Evolutionary conservation across 306 rosid species (phyloP).

Genomic region (Pterocarpus santalinus): DNA sequence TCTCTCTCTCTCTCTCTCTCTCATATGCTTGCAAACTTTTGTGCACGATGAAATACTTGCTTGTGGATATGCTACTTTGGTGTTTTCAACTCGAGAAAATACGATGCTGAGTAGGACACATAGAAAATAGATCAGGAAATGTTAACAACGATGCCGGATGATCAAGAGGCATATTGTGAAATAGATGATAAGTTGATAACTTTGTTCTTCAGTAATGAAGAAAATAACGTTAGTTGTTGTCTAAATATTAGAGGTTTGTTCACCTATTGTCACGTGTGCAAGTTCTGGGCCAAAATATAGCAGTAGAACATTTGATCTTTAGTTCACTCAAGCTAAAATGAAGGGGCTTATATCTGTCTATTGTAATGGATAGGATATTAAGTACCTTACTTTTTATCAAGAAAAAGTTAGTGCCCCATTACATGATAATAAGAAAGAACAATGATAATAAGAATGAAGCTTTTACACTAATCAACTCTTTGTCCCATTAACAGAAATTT

Average conservation of each 20-base stretch:
- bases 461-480: conserved; percentile 28
- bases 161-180: background rate
- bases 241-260: background rate
- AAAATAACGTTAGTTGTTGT: background rate
- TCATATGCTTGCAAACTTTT: background rate
- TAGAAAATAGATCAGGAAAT: conserved; percentile 4
- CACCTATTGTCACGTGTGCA: background rate
- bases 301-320: background rate
- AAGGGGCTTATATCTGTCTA: background rate
- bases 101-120: background rate
- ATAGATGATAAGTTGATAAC: conserved; percentile 17
- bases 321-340: conserved; percentile 6
- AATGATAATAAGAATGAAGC: conserved; percentile 8
- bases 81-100: conserved; percentile 15
- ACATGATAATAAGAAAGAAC: background rate
- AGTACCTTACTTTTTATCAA: background rate
- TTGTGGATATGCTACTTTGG: conserved; percentile 13
- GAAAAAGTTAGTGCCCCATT: background rate
- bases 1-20: conserved; percentile 12
- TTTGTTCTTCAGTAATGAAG: background rate
- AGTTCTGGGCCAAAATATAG: background rate
- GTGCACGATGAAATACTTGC: background rate
- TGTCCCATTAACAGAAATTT: conserved; percentile 45
- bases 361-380: conserved; percentile 11
- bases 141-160: background rate